phyloP scores from a whole-genome alignment of 163 green algal genomes.

The Scenedesmus sp. region DNA sequence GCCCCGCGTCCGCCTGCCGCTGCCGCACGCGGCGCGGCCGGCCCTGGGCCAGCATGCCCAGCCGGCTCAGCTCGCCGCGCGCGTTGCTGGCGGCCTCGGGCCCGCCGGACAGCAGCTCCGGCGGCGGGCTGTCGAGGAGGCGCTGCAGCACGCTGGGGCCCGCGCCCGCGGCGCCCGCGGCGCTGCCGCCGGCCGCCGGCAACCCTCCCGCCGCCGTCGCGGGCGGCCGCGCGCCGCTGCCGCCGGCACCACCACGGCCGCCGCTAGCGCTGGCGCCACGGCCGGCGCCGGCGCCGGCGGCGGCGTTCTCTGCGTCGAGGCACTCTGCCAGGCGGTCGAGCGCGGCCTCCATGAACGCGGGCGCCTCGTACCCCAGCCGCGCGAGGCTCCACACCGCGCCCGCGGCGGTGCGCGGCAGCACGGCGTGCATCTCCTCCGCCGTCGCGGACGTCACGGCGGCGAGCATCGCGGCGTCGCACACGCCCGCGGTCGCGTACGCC shows the following conservation, averaged over 20 bases:
- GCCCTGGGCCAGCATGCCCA: constrained; percentile 4
- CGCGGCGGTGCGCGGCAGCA: constrained; percentile 28
- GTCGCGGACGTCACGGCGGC: constrained; percentile 1
- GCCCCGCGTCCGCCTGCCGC: neutral
- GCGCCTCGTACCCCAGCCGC: constrained; percentile 16
- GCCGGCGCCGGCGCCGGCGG: neutral
- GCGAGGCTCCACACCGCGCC: constrained; percentile 21
- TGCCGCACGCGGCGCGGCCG: constrained; percentile 2
- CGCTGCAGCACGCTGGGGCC: constrained; percentile 35
- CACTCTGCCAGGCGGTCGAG: constrained; percentile 24
- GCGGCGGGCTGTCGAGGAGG: constrained; percentile 8
- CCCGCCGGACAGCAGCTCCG: constrained; percentile 10
- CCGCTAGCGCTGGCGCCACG: neutral
- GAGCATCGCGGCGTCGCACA: constrained; percentile 15
- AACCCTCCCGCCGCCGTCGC: no score
- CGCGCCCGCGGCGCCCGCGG: no score
- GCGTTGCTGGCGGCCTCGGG: neutral
- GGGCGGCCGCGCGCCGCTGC: neutral
- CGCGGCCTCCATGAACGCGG: constrained; percentile 33
- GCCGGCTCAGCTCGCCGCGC: constrained; percentile 26
- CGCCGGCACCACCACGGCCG: neutral
- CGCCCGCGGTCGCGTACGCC: constrained; percentile 20
- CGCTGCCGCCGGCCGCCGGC: no score
- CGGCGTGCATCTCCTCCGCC: constrained; percentile 26
- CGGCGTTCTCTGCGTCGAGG: constrained; percentile 26